Evolutionary conservation across 208 protist species (phyloP).

Genomic region (Crithidia acanthocephali): DNA sequence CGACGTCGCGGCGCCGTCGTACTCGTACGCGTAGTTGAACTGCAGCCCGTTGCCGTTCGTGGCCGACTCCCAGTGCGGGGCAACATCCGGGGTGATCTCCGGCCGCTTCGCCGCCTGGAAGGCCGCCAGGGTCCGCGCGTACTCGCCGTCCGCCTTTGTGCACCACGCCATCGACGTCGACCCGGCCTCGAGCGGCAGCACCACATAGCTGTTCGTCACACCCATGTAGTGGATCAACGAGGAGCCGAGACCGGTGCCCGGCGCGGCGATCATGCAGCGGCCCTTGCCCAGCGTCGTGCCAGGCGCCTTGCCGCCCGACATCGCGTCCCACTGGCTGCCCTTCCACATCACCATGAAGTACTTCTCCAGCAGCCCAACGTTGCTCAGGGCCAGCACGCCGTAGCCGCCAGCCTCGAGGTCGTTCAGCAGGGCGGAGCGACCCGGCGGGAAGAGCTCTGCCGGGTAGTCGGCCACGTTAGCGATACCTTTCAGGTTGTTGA

Average conservation of each 20-base stretch:
- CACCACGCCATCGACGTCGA: constrained; percentile 44
- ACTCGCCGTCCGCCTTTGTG: constrained; percentile 9
- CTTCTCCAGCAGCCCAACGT: constrained; percentile 42
- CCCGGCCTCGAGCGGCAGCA: constrained; percentile 61
- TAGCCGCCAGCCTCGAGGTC: constrained; percentile 72
- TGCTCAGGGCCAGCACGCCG: constrained; percentile 63
- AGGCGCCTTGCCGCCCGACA: constrained; percentile 25
- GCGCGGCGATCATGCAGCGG: constrained; percentile 57
- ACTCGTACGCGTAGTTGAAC: constrained; percentile 59
- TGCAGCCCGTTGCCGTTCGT: constrained; percentile 46
- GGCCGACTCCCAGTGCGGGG: constrained; percentile 54
- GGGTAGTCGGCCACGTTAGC: constrained; percentile 57
- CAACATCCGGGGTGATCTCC: constrained; percentile 12
- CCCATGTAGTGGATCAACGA: constrained; percentile 65
- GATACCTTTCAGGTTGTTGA: constrained; percentile 74
- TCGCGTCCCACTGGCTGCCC: constrained; percentile 50
- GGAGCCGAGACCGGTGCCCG: constrained; percentile 68
- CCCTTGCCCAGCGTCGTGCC: constrained; percentile 45
- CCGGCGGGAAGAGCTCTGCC: constrained; percentile 50
- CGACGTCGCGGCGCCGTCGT: constrained; percentile 7
- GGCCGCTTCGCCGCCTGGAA: constrained; percentile 25
- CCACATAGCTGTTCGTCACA: constrained; percentile 33
- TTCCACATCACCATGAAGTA: constrained; percentile 81
- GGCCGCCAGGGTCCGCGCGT: constrained; percentile 26
- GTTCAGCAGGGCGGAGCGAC: constrained; percentile 64